Evolutionary conservation across 495 filamentous ascomycete genomes (phyloP).

Genomic region (Hypoxylon subgilvum): DNA sequence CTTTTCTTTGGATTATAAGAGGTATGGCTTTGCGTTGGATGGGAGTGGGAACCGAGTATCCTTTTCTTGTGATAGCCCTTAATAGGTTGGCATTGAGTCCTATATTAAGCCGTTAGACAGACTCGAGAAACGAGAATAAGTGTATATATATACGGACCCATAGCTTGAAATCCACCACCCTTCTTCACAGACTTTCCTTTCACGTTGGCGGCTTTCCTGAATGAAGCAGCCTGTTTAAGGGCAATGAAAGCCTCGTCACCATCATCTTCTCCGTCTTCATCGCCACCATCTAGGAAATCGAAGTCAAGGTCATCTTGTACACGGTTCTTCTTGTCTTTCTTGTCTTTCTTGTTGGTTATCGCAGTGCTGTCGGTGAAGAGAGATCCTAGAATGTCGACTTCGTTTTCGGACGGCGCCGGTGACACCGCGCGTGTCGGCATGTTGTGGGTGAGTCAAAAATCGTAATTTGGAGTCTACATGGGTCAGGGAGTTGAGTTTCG

Average conservation of each 20-base stretch:
- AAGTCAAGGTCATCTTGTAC: conserved; percentile 44
- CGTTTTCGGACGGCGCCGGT: conserved; percentile 84
- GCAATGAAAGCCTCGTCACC: conserved; percentile 90
- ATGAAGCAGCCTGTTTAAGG: conserved; percentile 78
- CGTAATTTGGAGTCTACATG: conserved; percentile 1
- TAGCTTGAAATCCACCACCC: conserved; percentile 93
- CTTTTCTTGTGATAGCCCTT: conserved; percentile 88
- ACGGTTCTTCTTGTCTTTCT: conserved; percentile 44
- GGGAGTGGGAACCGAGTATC: conserved; percentile 92
- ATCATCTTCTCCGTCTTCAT: conserved; percentile 65
- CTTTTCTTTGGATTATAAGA: conserved; percentile 81
- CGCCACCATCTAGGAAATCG: conserved; percentile 54
- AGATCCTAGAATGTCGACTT: conserved; percentile 84
- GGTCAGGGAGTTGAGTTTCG: not conserved
- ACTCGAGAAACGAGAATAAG: no score
- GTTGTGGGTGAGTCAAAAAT: conserved; percentile 21
- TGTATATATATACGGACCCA: conserved; percentile 67
- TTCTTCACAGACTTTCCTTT: conserved; percentile 90
- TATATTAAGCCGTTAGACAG: conserved; percentile 33
- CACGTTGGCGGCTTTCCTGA: conserved; percentile 79
- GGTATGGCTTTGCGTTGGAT: conserved; percentile 98
- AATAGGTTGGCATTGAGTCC: conserved; percentile 78
- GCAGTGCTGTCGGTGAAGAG: conserved; percentile 68
- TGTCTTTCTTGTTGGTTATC: conserved; percentile 40
- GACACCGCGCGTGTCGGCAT: conserved; percentile 67